Evolutionary conservation across 1,139 yeast species (phyloP).

Genomic region (Pneumocystis canis): DNA sequence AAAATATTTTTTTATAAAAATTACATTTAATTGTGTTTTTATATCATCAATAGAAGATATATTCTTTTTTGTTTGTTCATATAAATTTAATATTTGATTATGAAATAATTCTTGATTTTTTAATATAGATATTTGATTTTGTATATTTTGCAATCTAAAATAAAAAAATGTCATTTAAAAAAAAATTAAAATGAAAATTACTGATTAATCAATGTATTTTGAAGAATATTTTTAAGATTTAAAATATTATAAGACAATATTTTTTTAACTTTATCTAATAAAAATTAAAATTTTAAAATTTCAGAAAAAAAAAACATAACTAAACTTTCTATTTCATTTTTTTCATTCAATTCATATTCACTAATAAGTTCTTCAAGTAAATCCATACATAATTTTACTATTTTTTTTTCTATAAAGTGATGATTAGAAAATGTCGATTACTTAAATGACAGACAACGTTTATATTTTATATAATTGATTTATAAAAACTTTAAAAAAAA

Average conservation of each 20-base stretch:
- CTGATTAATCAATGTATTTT: not conserved
- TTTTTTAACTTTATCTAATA: not conserved
- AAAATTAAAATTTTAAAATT: not conserved
- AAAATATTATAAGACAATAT: not conserved
- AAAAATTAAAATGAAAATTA: not conserved
- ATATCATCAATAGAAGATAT: not conserved
- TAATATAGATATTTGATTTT: not conserved
- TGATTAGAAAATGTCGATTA: not conserved
- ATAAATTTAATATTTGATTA: not conserved
- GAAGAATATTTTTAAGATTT: not conserved
- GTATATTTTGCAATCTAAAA: not conserved
- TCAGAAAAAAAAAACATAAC: not conserved
- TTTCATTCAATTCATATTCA: not conserved
- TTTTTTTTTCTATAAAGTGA: not conserved
- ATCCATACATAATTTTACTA: not conserved
- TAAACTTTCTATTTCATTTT: not conserved
- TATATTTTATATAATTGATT: not conserved
- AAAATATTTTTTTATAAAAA: not conserved
- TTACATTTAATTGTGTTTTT: not conserved
- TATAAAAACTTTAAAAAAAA: not conserved
- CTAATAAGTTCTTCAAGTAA: not conserved
- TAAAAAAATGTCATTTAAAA: not conserved
- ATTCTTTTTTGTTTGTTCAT: not conserved
- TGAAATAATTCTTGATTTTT: not conserved
- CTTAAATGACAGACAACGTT: too few relatives aligned